Evolutionary conservation across 148 eudicot species (phyloP).

Genomic region (Camellia granthamiana): DNA sequence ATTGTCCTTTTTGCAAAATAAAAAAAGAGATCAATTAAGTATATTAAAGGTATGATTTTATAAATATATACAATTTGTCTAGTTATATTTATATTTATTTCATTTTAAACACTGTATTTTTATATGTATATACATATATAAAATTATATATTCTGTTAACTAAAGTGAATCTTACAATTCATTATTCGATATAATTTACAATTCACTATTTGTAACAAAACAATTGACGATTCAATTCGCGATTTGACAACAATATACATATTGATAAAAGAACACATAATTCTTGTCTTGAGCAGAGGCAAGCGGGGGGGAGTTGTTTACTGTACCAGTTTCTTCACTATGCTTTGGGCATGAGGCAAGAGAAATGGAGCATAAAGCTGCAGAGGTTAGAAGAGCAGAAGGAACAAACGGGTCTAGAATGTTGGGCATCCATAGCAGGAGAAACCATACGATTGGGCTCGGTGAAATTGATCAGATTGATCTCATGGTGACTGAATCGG

Average conservation of each 20-base stretch:
- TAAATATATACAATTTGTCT: no score
- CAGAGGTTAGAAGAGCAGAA: conserved; percentile 44
- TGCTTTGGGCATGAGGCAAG: conserved; percentile 22
- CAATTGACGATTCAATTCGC: no score
- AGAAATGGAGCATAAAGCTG: conserved; percentile 28
- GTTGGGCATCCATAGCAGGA: conserved; percentile 58
- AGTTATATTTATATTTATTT: no score
- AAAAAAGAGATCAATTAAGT: no score
- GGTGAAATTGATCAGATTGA: conserved; percentile 80
- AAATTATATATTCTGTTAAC: no score
- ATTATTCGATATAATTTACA: no score
- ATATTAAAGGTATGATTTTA: no score
- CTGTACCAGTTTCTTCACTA: conserved; percentile 26
- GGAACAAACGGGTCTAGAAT: conserved; percentile 34
- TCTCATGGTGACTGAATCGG: conserved; percentile 61
- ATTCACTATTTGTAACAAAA: no score
- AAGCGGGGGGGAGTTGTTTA: conserved; percentile 21
- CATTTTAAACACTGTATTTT: no score
- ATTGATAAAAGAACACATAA: not conserved
- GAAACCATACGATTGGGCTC: conserved; percentile 82
- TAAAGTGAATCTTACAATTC: no score
- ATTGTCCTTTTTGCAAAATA: no score
- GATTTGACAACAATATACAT: not conserved
- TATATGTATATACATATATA: no score
- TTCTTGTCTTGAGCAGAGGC: not conserved